Percentiles rank a stretch among this genome's conserved stretches.
These are phyloP conservation scores for Coemansia sp. DNA, from an alignment of 192 early-diverging fungal species.

Conservation along the genomic window DNA sequence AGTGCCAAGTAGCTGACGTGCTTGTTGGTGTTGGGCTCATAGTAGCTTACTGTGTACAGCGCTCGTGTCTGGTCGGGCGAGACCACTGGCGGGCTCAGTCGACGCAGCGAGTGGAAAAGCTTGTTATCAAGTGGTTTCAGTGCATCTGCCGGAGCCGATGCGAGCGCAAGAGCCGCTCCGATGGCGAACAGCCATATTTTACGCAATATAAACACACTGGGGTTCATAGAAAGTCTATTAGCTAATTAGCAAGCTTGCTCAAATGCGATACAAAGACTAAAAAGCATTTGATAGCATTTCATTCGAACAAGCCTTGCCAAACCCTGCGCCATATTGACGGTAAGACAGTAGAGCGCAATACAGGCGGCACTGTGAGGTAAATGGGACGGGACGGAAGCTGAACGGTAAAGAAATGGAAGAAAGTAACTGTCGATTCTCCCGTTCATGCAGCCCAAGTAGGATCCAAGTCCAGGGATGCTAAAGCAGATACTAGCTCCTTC, in stretches of 20 bases:
- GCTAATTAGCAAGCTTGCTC: neutral
- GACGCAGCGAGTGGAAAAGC: slow-evolving; percentile 35
- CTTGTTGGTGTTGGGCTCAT: slow-evolving; percentile 29
- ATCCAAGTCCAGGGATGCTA: too few species aligned
- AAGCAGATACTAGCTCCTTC: too few species aligned
- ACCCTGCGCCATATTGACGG: too few species aligned
- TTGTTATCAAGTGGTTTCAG: slow-evolving; percentile 54
- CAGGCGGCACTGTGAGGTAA: too few species aligned
- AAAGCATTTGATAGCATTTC: too few species aligned
- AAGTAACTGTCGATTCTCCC: too few species aligned
- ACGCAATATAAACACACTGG: neutral
- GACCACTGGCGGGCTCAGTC: slow-evolving; percentile 30
- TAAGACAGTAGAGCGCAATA: too few species aligned
- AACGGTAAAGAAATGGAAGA: too few species aligned
- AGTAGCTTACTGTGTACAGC: slow-evolving; percentile 30
- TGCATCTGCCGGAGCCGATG: neutral
- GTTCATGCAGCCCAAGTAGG: too few species aligned
- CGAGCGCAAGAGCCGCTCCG: neutral
- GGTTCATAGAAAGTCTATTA: neutral
- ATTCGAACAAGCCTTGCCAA: too few species aligned
- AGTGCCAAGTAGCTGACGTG: slow-evolving; percentile 14
- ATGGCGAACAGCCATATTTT: neutral
- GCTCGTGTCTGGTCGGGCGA: slow-evolving; percentile 31
- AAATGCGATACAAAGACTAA: too few species aligned
- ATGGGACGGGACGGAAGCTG: too few species aligned